Percentiles rank a stretch among this genome's conserved stretches.
These are phyloP conservation scores for Ophiostoma australiae DNA, from an alignment of 2,329 filamentous ascomycete genomes.

Conservation along the genomic window DNA sequence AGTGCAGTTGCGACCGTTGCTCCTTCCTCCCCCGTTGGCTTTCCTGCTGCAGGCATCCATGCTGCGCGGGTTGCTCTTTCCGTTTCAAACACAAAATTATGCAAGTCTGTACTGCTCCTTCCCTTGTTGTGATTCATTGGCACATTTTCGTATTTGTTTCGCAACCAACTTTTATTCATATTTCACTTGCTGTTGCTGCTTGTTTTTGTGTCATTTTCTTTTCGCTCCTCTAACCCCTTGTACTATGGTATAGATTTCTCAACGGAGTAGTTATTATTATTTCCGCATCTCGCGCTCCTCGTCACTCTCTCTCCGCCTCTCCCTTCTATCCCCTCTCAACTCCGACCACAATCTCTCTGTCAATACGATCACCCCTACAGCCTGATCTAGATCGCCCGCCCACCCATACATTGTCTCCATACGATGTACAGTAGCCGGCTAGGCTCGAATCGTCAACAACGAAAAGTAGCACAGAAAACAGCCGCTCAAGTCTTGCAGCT, in stretches of 20 bases:
- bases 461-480: neutral
- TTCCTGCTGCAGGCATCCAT: neutral
- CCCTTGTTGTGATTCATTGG: neutral
- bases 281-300: neutral
- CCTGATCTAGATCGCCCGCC: neutral
- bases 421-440: neutral
- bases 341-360: neutral
- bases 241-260: no score
- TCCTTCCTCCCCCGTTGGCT: constrained; percentile 1
- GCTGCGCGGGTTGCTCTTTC: neutral
- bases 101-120: neutral
- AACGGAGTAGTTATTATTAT: neutral
- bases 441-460: neutral
- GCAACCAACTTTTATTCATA: neutral
- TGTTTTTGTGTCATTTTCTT: neutral
- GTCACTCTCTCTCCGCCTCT: neutral
- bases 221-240: neutral
- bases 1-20: neutral
- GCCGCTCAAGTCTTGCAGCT: neutral
- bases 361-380: neutral
- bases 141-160: neutral
- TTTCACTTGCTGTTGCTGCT: neutral
- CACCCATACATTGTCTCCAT: neutral
- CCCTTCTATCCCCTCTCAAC: neutral
- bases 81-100: neutral